A percentile compares a stretch with the other conserved stretches of the same genome.
phyloP scores from a whole-genome alignment of 768 basidiomycete species.

The Mycena metata region DNA sequence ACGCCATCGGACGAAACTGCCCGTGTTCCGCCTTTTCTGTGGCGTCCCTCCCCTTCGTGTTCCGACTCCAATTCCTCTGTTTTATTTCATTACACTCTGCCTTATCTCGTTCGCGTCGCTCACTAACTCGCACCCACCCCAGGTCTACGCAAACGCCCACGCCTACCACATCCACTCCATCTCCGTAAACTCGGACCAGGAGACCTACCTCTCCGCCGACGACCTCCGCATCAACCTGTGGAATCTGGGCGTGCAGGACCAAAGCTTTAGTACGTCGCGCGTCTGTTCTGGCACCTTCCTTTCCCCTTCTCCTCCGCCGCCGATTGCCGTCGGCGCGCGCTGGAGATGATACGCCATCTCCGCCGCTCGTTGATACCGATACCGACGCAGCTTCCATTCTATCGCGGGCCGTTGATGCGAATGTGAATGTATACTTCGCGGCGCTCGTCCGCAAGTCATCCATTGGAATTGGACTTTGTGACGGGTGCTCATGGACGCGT shows the following conservation, averaged over 20 bases:
- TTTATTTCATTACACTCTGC: neutral
- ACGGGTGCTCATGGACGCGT: too few relatives aligned
- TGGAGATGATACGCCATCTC: too few relatives aligned
- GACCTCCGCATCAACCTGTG: constrained; percentile 97
- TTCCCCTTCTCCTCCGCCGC: neutral
- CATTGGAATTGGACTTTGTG: too few relatives aligned
- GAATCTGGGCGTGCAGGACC: constrained; percentile 98
- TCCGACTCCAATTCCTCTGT: neutral
- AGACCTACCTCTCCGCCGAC: constrained; percentile 98
- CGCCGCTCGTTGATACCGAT: too few relatives aligned
- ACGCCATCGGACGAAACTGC: too few relatives aligned
- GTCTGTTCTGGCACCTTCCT: neutral
- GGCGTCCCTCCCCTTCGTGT: too few relatives aligned
- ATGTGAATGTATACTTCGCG: too few relatives aligned
- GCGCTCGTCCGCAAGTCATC: too few relatives aligned
- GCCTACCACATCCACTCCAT: constrained; percentile 99
- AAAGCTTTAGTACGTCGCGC: constrained; percentile 72
- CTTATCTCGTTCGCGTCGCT: neutral
- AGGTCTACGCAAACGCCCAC: constrained; percentile 84
- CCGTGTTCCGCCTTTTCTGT: too few relatives aligned
- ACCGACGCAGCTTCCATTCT: too few relatives aligned
- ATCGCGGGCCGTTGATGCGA: too few relatives aligned
- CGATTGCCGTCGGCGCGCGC: too few relatives aligned
- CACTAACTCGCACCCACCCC: neutral
- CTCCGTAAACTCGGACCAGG: constrained; percentile 98